These are phyloP conservation scores for Boletus pseudopeckii DNA, from an alignment of 768 basidiomycete species.

Conservation along the genomic window DNA sequence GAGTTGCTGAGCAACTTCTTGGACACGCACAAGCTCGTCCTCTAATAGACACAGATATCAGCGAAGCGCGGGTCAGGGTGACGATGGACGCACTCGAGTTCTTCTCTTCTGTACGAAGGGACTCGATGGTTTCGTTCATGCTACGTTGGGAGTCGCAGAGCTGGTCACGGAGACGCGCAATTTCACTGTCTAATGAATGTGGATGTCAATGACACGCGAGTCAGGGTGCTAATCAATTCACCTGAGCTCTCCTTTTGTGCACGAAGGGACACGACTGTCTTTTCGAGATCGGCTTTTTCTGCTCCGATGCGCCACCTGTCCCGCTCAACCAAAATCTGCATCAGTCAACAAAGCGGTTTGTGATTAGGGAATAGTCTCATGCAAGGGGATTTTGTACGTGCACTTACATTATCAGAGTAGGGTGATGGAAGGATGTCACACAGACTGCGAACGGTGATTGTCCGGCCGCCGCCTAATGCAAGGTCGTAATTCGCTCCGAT, in stretches of 20 bases:
- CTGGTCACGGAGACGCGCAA: not conserved
- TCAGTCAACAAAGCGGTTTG: not conserved
- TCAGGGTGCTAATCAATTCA: not conserved
- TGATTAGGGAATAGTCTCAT: too few species aligned
- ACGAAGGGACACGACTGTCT: not conserved
- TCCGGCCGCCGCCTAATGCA: not conserved
- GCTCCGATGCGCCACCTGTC: not conserved
- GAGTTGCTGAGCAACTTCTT: not conserved
- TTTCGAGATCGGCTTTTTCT: not conserved
- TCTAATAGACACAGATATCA: not conserved
- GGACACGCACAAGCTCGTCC: not conserved
- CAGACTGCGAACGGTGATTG: not conserved
- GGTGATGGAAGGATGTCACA: not conserved
- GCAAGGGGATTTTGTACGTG: not conserved
- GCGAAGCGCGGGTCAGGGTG: not conserved
- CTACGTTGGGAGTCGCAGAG: not conserved
- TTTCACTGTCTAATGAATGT: not conserved
- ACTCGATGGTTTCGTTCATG: not conserved
- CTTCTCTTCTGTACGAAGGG: too few species aligned
- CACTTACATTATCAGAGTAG: not conserved
- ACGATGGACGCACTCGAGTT: too few species aligned
- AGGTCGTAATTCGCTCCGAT: not conserved
- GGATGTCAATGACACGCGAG: not conserved
- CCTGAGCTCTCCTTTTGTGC: not conserved
- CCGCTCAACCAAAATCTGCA: not conserved